Percentiles rank a stretch among this genome's conserved stretches.
Evolutionary conservation across 805 yeast genomes (phyloP).

Genomic region (Starmerella lactis-condensi): DNA sequence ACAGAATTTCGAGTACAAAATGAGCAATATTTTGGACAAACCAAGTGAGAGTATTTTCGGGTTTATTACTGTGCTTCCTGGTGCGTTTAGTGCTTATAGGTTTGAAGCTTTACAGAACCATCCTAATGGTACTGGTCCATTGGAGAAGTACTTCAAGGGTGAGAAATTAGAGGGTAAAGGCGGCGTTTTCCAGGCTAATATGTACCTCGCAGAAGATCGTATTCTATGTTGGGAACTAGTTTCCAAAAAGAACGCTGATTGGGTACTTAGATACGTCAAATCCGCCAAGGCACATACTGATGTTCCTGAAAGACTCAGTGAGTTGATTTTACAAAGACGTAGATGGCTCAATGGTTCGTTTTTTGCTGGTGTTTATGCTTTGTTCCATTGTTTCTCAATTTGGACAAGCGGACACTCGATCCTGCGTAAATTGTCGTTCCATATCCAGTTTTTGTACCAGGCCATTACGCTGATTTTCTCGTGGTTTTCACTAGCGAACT

Average conservation of each 20-base stretch:
- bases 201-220: slow-evolving; percentile 95
- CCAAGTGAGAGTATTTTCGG: slow-evolving; percentile 94
- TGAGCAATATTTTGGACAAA: slow-evolving; percentile 84
- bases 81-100: slow-evolving; percentile 91
- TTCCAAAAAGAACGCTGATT: slow-evolving; percentile 55
- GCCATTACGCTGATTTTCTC: slow-evolving; percentile 55
- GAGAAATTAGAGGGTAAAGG: slow-evolving; percentile 56
- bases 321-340: slow-evolving; percentile 76
- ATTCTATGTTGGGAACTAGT: slow-evolving; percentile 86
- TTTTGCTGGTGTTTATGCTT: slow-evolving; percentile 80
- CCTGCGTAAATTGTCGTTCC: slow-evolving; percentile 50
- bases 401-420: slow-evolving; percentile 58
- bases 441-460: slow-evolving; percentile 66
- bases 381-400: slow-evolving; percentile 54
- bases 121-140: slow-evolving; percentile 61
- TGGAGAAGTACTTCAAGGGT: slow-evolving; percentile 81
- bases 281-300: slow-evolving; percentile 86
- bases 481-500: slow-evolving; percentile 85
- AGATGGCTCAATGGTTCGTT: slow-evolving; percentile 96
- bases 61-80: slow-evolving; percentile 83
- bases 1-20: slow-evolving; percentile 91
- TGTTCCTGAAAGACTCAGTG: slow-evolving; percentile 77
- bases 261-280: slow-evolving; percentile 72
- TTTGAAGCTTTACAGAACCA: slow-evolving; percentile 55
- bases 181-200: slow-evolving; percentile 81